Conservation (phyloP, 2,329 filamentous ascomycete genomes). For the Aspergillus alliaceus region DNA sequence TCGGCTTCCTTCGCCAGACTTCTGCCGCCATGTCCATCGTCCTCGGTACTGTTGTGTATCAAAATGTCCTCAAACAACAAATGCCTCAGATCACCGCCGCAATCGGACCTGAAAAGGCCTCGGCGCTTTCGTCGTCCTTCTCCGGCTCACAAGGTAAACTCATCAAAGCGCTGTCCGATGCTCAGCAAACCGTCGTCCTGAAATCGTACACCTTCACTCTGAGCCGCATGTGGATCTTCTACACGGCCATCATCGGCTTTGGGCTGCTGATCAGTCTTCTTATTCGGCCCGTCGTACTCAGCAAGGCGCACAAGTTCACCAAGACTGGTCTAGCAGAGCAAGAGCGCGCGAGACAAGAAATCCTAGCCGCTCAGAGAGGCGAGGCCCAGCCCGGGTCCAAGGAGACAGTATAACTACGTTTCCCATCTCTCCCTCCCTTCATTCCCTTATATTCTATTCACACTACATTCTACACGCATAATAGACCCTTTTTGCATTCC, state of each 20-base stretch:
- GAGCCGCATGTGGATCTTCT: slow-evolving; percentile 54
- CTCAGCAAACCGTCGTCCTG: slow-evolving; percentile 40
- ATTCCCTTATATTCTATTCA: no score
- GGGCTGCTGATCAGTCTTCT: slow-evolving; percentile 43
- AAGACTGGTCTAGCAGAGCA: slow-evolving; percentile 48
- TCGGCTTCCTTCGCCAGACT: slow-evolving; percentile 60
- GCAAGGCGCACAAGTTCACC: slow-evolving; percentile 42
- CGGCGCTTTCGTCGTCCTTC: slow-evolving; percentile 29
- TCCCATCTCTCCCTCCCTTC: neutral
- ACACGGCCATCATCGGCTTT: slow-evolving; percentile 37
- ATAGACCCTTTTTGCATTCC: neutral
- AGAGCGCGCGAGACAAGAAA: slow-evolving; percentile 42
- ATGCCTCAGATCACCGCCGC: slow-evolving; percentile 25
- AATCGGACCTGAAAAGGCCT: slow-evolving; percentile 31
- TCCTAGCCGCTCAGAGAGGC: slow-evolving; percentile 25
- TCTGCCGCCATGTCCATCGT: slow-evolving; percentile 60
- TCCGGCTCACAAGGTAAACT: slow-evolving; percentile 37
- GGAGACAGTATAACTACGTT: slow-evolving; percentile 28
- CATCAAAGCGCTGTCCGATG: slow-evolving; percentile 32
- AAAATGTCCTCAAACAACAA: slow-evolving; percentile 38
- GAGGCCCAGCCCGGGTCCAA: slow-evolving; percentile 58
- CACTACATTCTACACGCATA: neutral
- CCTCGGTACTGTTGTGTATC: slow-evolving; percentile 54
- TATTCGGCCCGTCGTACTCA: slow-evolving; percentile 39
- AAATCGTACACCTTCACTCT: slow-evolving; percentile 44